Evolutionary conservation across 352 stramenopile species (phyloP).

Genomic region (Pythium phragmitis): DNA sequence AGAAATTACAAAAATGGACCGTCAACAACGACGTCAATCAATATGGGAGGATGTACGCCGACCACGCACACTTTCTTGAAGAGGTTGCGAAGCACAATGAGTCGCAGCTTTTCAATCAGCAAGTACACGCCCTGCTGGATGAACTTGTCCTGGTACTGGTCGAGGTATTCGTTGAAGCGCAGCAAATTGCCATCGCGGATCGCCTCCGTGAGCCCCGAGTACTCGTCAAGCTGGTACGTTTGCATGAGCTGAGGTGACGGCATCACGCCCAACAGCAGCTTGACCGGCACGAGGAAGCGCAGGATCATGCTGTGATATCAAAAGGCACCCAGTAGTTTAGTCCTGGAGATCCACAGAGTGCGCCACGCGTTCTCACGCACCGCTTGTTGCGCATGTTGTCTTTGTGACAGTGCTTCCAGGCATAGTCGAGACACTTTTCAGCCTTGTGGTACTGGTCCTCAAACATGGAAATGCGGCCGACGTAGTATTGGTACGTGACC

Average conservation of each 20-base stretch:
- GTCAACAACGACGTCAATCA: neutral
- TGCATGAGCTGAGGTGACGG: slow-evolving; percentile 88
- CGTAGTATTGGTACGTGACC: slow-evolving; percentile 96
- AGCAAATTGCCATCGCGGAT: slow-evolving; percentile 91
- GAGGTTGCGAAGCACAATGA: slow-evolving; percentile 94
- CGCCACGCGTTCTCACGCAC: slow-evolving; percentile 11
- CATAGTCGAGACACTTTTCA: slow-evolving; percentile 93
- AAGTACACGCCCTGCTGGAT: slow-evolving; percentile 94
- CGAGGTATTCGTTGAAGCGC: slow-evolving; percentile 92
- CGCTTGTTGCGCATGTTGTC: slow-evolving; percentile 88
- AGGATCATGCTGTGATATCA: slow-evolving; percentile 79
- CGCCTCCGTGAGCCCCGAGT: slow-evolving; percentile 87
- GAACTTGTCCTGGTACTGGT: slow-evolving; percentile 89
- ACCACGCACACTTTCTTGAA: slow-evolving; percentile 94
- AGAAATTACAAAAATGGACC: neutral
- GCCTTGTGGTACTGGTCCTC: slow-evolving; percentile 96
- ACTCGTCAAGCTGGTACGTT: slow-evolving; percentile 88
- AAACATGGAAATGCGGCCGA: slow-evolving; percentile 96
- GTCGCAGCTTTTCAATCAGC: slow-evolving; percentile 95
- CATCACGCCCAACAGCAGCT: slow-evolving; percentile 92
- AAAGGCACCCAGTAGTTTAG: neutral
- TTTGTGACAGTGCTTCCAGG: slow-evolving; percentile 91
- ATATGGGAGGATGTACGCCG: neutral
- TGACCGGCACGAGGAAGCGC: slow-evolving; percentile 94
- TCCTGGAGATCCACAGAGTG: no score